These are phyloP conservation scores for Podospora sp. DNA, from an alignment of 495 filamentous ascomycete genomes.

Conservation along the genomic window DNA sequence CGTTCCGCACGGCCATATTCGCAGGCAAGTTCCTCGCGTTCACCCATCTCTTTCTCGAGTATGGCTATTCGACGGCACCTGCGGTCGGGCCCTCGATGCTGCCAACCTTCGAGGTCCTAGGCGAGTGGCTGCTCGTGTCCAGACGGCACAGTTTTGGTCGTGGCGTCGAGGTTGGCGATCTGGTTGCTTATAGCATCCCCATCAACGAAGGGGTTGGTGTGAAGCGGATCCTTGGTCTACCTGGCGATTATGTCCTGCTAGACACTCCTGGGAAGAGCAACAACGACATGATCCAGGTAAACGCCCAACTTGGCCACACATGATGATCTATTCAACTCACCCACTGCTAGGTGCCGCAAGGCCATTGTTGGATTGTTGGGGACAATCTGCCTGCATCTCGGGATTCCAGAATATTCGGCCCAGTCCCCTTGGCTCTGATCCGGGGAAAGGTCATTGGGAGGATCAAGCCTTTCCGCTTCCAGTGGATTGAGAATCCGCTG, in stretches of 20 bases:
- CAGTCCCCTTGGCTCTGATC: slow-evolving; percentile 80
- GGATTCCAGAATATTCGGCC: slow-evolving; percentile 85
- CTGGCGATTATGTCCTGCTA: slow-evolving; percentile 84
- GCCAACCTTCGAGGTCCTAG: slow-evolving; percentile 67
- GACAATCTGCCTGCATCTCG: slow-evolving; percentile 83
- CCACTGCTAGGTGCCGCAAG: slow-evolving; percentile 71
- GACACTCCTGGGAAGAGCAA: slow-evolving; percentile 57
- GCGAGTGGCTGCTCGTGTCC: slow-evolving; percentile 70
- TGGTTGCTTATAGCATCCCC: slow-evolving; percentile 78
- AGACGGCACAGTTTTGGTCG: slow-evolving; percentile 67
- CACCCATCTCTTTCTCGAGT: slow-evolving; percentile 60
- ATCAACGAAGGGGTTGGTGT: slow-evolving; percentile 63
- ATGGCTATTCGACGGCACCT: slow-evolving; percentile 54
- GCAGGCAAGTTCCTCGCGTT: slow-evolving; percentile 51
- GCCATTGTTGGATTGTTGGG: slow-evolving; percentile 85
- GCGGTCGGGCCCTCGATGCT: slow-evolving; percentile 76
- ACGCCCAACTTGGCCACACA: background rate
- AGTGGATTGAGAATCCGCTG: slow-evolving; percentile 37
- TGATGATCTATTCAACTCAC: background rate
- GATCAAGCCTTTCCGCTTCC: slow-evolving; percentile 52
- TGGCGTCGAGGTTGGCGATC: slow-evolving; percentile 76
- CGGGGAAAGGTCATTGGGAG: slow-evolving; percentile 82
- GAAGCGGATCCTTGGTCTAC: slow-evolving; percentile 85
- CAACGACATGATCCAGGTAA: slow-evolving; percentile 76
- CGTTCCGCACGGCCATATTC: slow-evolving; percentile 38